phyloP scores from a whole-genome alignment of 73 alveolate genomes.

The Paramecium pentaurelia region DNA sequence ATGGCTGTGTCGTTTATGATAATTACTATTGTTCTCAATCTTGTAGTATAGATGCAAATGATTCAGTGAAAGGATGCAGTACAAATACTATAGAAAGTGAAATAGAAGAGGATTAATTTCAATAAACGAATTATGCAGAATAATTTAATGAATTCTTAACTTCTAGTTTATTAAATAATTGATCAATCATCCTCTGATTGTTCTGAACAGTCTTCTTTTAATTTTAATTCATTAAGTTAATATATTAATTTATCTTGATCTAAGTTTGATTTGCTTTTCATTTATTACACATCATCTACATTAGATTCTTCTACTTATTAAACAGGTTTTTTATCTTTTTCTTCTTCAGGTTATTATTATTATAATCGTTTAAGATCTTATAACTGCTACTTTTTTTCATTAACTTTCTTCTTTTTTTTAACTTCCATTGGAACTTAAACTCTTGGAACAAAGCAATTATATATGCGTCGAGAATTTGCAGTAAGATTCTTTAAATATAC shows the following conservation, averaged over 20 bases:
- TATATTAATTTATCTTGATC: constrained; percentile 10
- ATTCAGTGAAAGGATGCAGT: not conserved
- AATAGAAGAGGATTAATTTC: not conserved
- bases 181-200: constrained; percentile 29
- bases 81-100: constrained; percentile 46
- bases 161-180: constrained; percentile 18
- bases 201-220: not conserved
- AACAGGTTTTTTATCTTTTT: not conserved
- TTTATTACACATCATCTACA: not conserved
- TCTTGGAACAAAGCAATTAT: constrained; percentile 38
- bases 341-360: not conserved
- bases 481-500: not conserved
- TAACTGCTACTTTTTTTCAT: not conserved
- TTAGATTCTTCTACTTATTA: not conserved
- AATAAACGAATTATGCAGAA: constrained; percentile 10
- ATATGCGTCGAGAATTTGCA: not conserved
- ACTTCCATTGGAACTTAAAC: not conserved
- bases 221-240: not conserved
- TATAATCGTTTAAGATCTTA: not conserved
- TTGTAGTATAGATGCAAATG: constrained; percentile 14
- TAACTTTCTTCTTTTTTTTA: not conserved
- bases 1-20: constrained; percentile 35
- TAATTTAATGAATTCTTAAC: constrained; percentile 43
- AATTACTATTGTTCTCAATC: constrained; percentile 7
- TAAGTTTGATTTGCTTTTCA: constrained; percentile 10